Evolutionary conservation across 2,329 filamentous ascomycete species (phyloP), one percentile per base, ranked within the genome.

Genomic region (Exophiala mesophila): DNA sequence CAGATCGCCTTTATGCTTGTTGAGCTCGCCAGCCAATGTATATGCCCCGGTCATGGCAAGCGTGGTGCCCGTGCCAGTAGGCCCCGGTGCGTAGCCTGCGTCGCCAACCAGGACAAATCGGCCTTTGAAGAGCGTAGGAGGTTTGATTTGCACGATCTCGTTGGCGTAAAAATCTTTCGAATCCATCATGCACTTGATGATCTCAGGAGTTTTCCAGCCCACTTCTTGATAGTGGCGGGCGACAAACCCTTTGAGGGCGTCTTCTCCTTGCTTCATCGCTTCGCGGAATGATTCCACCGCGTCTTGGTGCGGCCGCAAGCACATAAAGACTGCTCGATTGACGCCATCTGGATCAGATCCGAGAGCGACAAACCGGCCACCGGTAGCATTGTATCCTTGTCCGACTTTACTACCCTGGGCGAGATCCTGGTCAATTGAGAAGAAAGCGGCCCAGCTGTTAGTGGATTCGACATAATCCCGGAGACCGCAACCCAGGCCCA

Each of bases 11-110:
- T 41, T 26, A 21, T 61, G 49, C 12, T 48, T 56, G 10, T 40
- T 39, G 10, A 68, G 53, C 44, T 67, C 77, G 2, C 78, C 77
- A 0, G 76, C 77, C 4, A 82, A 61, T 2, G 77, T 58, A 52
- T 80, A 80, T 1, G 75, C 73, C 0, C 63, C 65, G 3, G 60
- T 54, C 2, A 68, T 44, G 13, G 59, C 58, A 3, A 55, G 53
- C 2, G 51, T 63, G 2, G 65, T 67, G 1, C 64, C 66, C 29
- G 57, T 50, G 9, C 62, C 67, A 2, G 56, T 66, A 5, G 59
- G 53, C 3, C 61, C 59, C 0, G 58, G 39, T 3, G 62, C 59
- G 42, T 66, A 62, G 1, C 60, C 66, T 3, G 67, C 65, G 49
- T 70, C 67, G 4, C 66, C 66, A 31, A 69, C 57, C 7, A 69